Percentiles rank a stretch among this genome's conserved stretches.
phyloP scores from a whole-genome alignment of 352 stramenopile genomes.

The Pythium aphanidermatum region DNA sequence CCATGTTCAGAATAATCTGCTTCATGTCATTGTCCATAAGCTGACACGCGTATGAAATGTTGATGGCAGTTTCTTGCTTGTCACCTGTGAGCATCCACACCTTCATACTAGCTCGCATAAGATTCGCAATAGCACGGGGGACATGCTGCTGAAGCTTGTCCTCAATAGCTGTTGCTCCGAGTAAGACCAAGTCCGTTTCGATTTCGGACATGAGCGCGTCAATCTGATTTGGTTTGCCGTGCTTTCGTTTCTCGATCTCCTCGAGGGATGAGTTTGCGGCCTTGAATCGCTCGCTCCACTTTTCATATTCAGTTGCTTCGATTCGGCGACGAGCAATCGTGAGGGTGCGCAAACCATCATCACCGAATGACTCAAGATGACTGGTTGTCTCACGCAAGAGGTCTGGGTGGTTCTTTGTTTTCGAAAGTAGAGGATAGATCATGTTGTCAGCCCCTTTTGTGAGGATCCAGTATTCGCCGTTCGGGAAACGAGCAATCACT shows the following conservation, averaged over 20 bases:
- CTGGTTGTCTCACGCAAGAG: conserved; percentile 48
- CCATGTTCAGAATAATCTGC: conserved; percentile 60
- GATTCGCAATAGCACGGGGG: conserved; percentile 75
- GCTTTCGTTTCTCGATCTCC: conserved; percentile 78
- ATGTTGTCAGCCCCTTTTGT: conserved; percentile 93
- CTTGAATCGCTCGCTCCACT: conserved; percentile 65
- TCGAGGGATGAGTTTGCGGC: conserved; percentile 58
- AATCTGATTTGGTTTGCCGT: conserved; percentile 55
- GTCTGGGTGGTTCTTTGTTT: conserved; percentile 47
- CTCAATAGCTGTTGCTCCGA: conserved; percentile 91
- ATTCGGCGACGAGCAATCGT: conserved; percentile 65
- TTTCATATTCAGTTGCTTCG: conserved; percentile 42
- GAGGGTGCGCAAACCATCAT: conserved; percentile 82
- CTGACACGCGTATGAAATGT: conserved; percentile 90
- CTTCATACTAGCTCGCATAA: conserved; percentile 86
- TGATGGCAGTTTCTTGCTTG: conserved; percentile 93
- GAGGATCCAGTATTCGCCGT: conserved; percentile 61
- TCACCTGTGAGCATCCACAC: conserved; percentile 94
- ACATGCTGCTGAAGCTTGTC: conserved; percentile 92
- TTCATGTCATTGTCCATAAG: conserved; percentile 87
- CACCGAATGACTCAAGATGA: conserved; percentile 75
- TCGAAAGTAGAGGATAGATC: conserved; percentile 78
- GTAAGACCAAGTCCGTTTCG: conserved; percentile 70
- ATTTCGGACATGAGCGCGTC: conserved; percentile 72
- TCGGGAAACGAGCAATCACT: conserved; percentile 62